phyloP scores from a whole-genome alignment of 768 basidiomycete genomes.

The Hirschioporus abietinus region DNA sequence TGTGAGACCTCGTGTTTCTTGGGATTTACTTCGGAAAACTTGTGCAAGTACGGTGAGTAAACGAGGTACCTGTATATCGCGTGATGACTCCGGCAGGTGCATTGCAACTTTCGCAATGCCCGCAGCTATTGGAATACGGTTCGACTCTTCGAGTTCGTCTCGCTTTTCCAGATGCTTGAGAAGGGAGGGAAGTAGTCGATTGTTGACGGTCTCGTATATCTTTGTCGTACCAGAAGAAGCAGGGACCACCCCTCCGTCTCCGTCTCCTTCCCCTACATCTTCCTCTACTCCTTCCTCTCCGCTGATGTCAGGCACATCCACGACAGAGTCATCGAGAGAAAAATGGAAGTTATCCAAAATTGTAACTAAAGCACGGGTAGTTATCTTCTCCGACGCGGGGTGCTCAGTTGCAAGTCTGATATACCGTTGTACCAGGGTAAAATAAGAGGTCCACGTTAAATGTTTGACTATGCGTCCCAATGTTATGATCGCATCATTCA shows the following conservation, averaged over 20 bases:
- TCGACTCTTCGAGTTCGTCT: slow-evolving; percentile 76
- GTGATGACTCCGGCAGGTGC: slow-evolving; percentile 61
- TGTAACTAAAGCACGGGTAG: slow-evolving; percentile 78
- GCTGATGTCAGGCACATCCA: slow-evolving; percentile 20
- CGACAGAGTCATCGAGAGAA: slow-evolving; percentile 59
- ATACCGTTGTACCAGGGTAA: slow-evolving; percentile 74
- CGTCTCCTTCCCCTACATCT: slow-evolving; percentile 12
- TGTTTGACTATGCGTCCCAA: slow-evolving; percentile 73
- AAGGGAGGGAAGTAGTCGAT: slow-evolving; percentile 72
- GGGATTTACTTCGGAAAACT: slow-evolving; percentile 86
- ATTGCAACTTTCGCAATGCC: slow-evolving; percentile 83
- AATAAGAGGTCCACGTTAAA: slow-evolving; percentile 82
- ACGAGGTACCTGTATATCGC: slow-evolving; percentile 65
- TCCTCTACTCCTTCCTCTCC: slow-evolving; percentile 27
- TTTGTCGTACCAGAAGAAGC: slow-evolving; percentile 17
- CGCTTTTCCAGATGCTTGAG: slow-evolving; percentile 78
- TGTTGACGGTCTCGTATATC: slow-evolving; percentile 73
- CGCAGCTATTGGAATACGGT: slow-evolving; percentile 83
- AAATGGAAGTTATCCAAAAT: slow-evolving; percentile 92
- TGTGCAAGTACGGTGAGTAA: slow-evolving; percentile 85
- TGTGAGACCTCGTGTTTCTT: slow-evolving; percentile 85
- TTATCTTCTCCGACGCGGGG: slow-evolving; percentile 68
- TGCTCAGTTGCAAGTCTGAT: slow-evolving; percentile 64
- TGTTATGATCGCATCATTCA: slow-evolving; percentile 82
- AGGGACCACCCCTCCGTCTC: slow-evolving; percentile 22